phyloP scores from a whole-genome alignment of 2,329 filamentous ascomycete species.

The Conoideocrella luteorostrata region DNA sequence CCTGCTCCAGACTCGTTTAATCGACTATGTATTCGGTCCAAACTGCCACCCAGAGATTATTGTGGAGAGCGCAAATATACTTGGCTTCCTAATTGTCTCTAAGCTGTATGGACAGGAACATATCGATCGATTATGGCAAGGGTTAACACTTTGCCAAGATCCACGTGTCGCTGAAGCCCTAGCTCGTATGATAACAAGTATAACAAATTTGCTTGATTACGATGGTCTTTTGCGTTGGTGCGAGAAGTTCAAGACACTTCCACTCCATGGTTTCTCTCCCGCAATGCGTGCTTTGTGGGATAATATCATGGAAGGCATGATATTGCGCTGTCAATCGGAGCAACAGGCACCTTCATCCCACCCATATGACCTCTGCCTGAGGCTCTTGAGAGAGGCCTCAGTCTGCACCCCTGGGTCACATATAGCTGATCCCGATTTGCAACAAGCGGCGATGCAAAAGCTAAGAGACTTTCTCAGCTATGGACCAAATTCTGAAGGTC shows the following conservation, averaged over 20 bases:
- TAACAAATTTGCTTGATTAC: constrained; percentile 42
- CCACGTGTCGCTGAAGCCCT: constrained; percentile 78
- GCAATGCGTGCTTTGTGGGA: constrained; percentile 58
- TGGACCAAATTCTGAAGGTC: constrained; percentile 48
- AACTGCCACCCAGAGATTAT: constrained; percentile 92
- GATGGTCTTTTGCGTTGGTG: constrained; percentile 58
- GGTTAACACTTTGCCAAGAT: constrained; percentile 74
- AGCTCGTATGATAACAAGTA: constrained; percentile 53
- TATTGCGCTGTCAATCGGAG: constrained; percentile 36
- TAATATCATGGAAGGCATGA: constrained; percentile 43
- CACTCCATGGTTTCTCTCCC: constrained; percentile 55
- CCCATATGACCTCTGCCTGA: constrained; percentile 50
- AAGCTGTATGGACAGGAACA: constrained; percentile 64
- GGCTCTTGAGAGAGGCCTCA: constrained; percentile 66
- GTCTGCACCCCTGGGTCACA: constrained; percentile 46
- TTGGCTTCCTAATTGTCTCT: constrained; percentile 81
- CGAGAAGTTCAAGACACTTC: constrained; percentile 60
- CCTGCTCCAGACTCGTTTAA: constrained; percentile 62
- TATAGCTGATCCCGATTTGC: constrained; percentile 54
- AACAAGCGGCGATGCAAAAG: constrained; percentile 55
- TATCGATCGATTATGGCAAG: constrained; percentile 78
- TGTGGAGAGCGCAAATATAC: constrained; percentile 70
- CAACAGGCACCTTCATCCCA: constrained; percentile 28
- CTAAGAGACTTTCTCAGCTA: constrained; percentile 53
- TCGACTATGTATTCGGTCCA: constrained; percentile 82